phyloP scores from a whole-genome alignment of 2,329 filamentous ascomycete genomes.

The Camillea tinctor region DNA sequence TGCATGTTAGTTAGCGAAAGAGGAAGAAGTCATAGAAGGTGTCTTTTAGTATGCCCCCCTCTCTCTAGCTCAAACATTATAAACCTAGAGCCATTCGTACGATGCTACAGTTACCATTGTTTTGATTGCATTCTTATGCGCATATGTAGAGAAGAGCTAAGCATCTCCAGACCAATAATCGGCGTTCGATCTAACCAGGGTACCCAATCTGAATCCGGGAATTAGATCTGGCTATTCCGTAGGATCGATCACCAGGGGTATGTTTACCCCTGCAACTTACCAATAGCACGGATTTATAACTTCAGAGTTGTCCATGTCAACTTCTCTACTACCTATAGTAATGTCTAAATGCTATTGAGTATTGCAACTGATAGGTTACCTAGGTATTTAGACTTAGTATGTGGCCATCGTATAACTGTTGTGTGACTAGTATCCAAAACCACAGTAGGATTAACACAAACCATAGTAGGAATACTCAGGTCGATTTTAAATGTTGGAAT shows the following conservation, averaged over 20 bases:
- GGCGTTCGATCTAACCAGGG: not conserved
- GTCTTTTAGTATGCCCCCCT: not conserved
- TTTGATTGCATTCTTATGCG: not conserved
- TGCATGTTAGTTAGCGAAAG: not conserved
- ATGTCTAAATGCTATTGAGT: no score
- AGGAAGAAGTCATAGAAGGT: not conserved
- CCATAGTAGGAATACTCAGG: no score
- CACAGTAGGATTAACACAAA: no score
- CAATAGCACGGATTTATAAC: not conserved
- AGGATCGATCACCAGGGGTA: not conserved
- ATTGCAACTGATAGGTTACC: no score
- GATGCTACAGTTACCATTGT: not conserved
- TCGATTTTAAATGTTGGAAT: no score
- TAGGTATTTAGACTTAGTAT: no score
- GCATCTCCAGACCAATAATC: not conserved
- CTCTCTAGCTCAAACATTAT: conserved; percentile 6
- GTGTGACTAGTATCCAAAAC: no score
- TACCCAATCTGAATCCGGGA: not conserved
- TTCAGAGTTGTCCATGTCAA: no score
- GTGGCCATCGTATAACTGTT: no score
- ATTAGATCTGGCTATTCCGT: not conserved
- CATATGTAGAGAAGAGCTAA: not conserved
- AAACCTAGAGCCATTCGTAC: not conserved
- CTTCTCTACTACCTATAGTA: no score
- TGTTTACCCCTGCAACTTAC: not conserved